phyloP scores from a whole-genome alignment of 2,329 filamentous ascomycete genomes.

The Aspergillus eucalypticola region DNA sequence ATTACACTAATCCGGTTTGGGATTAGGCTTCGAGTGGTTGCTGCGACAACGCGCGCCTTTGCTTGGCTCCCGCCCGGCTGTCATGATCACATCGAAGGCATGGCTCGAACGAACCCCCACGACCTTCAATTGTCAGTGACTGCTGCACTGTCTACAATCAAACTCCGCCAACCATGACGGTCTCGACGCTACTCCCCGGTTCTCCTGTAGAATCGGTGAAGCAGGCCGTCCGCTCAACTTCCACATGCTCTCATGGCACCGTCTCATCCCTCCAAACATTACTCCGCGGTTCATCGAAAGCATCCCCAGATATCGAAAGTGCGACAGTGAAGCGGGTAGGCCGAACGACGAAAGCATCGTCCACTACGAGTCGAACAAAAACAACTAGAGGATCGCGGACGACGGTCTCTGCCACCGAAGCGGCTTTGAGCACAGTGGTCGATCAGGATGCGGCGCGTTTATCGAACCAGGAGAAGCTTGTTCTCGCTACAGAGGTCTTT shows the following conservation, averaged over 20 bases:
- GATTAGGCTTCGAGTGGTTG: conserved; percentile 28
- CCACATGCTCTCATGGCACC: conserved; percentile 54
- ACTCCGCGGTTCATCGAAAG: conserved; percentile 32
- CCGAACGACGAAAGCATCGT: conserved; percentile 27
- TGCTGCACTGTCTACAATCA: neutral
- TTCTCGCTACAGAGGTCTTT: conserved; percentile 49
- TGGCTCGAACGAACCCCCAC: conserved; percentile 5
- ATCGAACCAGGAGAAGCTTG: conserved; percentile 41
- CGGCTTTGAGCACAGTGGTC: conserved; percentile 25
- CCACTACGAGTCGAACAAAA: conserved; percentile 26
- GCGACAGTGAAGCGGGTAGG: conserved; percentile 23
- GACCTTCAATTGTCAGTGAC: neutral
- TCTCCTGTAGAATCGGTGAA: conserved; percentile 51
- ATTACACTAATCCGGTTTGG: conserved; percentile 12
- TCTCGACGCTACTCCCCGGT: conserved; percentile 33
- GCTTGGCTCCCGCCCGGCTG: conserved; percentile 15
- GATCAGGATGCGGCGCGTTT: conserved; percentile 31
- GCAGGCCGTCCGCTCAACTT: conserved; percentile 53
- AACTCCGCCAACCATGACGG: conserved; percentile 29
- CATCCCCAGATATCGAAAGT: conserved; percentile 23
- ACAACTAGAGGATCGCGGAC: conserved; percentile 29
- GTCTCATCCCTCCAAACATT: conserved; percentile 43
- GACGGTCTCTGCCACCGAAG: conserved; percentile 26
- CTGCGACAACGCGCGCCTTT: conserved; percentile 31
- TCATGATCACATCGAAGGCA: conserved; percentile 13